Conservation (phyloP, 1,284 basidiomycete genomes). For the Stygiomarasmius scandens region DNA sequence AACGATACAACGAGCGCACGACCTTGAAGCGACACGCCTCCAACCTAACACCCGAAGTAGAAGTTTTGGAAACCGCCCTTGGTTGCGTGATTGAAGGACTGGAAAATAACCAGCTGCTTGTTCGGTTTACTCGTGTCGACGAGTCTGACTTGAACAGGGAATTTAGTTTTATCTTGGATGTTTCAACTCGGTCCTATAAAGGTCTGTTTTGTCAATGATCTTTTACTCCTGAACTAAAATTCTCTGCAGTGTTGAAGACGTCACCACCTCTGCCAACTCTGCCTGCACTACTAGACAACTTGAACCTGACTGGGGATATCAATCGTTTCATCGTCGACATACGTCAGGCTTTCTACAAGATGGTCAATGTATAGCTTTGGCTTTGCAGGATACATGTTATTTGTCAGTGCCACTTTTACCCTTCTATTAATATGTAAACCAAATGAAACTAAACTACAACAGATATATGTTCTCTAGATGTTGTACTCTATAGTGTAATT, state of each 20-base stretch:
- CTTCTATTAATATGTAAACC: neutral
- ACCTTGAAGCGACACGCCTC: constrained; percentile 63
- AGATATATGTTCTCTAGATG: neutral
- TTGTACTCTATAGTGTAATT: neutral
- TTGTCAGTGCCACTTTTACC: neutral
- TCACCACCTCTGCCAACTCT: constrained; percentile 66
- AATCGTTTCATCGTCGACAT: constrained; percentile 64
- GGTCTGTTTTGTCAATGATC: constrained; percentile 43
- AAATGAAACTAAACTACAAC: neutral
- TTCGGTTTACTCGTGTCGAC: constrained; percentile 75
- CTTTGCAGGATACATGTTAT: neutral
- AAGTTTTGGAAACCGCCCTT: constrained; percentile 58
- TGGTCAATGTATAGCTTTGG: constrained; percentile 22
- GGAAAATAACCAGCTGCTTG: constrained; percentile 68
- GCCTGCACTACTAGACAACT: constrained; percentile 61
- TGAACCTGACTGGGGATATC: constrained; percentile 66
- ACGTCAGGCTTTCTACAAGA: constrained; percentile 32
- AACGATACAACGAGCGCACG: constrained; percentile 69
- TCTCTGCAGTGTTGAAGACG: constrained; percentile 60
- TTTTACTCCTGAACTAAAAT: neutral
- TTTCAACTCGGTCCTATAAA: constrained; percentile 63
- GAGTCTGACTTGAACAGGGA: constrained; percentile 59
- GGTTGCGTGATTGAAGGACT: constrained; percentile 77
- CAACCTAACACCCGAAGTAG: constrained; percentile 57
- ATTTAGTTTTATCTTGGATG: constrained; percentile 77